Percentiles rank a stretch among this genome's conserved stretches.
Conservation (phyloP, 164 flowering plant genomes). For the Liriodendron chinense region DNA sequence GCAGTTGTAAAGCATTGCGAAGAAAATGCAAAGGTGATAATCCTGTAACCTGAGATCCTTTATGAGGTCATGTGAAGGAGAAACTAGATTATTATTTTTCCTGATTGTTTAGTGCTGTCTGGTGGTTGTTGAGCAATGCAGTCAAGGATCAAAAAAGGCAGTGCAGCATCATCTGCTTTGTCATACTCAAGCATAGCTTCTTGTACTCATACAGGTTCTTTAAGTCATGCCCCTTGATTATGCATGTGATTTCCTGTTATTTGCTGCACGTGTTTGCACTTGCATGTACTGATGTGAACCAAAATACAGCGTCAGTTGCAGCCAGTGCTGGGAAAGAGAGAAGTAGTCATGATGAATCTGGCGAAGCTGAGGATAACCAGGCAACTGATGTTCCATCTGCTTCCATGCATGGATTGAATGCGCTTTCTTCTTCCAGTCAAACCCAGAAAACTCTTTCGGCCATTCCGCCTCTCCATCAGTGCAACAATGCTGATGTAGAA, state of each 20-base stretch:
- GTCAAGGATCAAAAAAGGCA: constrained; percentile 67
- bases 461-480: constrained; percentile 41
- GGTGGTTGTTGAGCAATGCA: constrained; percentile 28
- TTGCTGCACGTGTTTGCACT: background rate
- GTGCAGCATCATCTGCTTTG: constrained; percentile 37
- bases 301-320: background rate
- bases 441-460: constrained; percentile 26
- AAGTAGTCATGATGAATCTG: constrained; percentile 27
- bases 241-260: background rate
- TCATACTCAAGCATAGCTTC: constrained; percentile 27
- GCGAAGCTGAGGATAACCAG: constrained; percentile 34
- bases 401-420: constrained; percentile 20
- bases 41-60: background rate
- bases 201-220: constrained; percentile 38
- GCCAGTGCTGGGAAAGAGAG: constrained; percentile 57
- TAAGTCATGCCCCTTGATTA: background rate
- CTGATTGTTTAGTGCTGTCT: background rate
- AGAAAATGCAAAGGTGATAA: constrained; percentile 72
- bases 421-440: constrained; percentile 20
- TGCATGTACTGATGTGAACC: background rate
- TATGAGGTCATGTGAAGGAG: background rate
- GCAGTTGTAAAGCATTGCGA: constrained; percentile 85
- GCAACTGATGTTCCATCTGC: constrained; percentile 16
- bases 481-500: constrained; percentile 27
- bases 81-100: background rate